These are phyloP conservation scores for Thielaviopsis punctulata DNA, from an alignment of 2,329 filamentous ascomycete genomes.

Conservation along the genomic window DNA sequence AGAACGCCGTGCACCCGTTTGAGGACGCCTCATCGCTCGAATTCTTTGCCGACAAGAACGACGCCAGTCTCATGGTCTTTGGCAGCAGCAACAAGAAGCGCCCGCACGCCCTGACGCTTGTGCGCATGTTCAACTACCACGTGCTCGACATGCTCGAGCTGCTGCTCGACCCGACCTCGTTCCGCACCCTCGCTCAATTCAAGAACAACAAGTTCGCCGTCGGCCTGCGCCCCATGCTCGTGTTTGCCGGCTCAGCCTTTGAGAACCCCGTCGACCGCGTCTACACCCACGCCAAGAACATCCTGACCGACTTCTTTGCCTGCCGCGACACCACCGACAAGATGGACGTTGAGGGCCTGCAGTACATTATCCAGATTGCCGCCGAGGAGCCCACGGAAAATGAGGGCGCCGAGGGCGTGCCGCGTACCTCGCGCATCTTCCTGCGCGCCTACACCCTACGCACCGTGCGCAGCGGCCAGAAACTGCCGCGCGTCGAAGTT, in stretches of 20 bases:
- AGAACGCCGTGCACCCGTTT: slow-evolving; percentile 90
- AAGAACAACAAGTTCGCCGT: slow-evolving; percentile 59
- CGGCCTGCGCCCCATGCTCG: slow-evolving; percentile 72
- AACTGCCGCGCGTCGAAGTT: slow-evolving; percentile 75
- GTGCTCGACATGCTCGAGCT: slow-evolving; percentile 91
- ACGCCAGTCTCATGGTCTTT: slow-evolving; percentile 71
- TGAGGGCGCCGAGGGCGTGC: slow-evolving; percentile 23
- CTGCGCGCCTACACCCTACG: slow-evolving; percentile 71
- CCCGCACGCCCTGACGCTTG: slow-evolving; percentile 73
- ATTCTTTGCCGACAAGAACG: slow-evolving; percentile 95
- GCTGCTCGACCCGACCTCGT: slow-evolving; percentile 58
- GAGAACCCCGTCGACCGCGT: slow-evolving; percentile 64
- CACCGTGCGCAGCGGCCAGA: slow-evolving; percentile 75
- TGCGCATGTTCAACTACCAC: slow-evolving; percentile 70
- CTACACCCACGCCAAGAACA: slow-evolving; percentile 72
- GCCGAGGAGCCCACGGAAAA: slow-evolving; percentile 44
- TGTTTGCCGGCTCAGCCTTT: slow-evolving; percentile 81
- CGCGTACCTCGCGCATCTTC: slow-evolving; percentile 36
- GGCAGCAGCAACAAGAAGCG: slow-evolving; percentile 83
- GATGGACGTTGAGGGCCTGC: slow-evolving; percentile 87
- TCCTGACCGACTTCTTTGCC: slow-evolving; percentile 83
- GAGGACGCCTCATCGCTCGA: slow-evolving; percentile 76
- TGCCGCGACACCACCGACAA: slow-evolving; percentile 57
- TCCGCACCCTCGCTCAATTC: slow-evolving; percentile 56
- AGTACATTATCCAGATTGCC: slow-evolving; percentile 71